Percentiles rank a stretch among this genome's conserved stretches.
Evolutionary conservation across 768 basidiomycete species (phyloP).

Genomic region (Auriscalpium orientale): DNA sequence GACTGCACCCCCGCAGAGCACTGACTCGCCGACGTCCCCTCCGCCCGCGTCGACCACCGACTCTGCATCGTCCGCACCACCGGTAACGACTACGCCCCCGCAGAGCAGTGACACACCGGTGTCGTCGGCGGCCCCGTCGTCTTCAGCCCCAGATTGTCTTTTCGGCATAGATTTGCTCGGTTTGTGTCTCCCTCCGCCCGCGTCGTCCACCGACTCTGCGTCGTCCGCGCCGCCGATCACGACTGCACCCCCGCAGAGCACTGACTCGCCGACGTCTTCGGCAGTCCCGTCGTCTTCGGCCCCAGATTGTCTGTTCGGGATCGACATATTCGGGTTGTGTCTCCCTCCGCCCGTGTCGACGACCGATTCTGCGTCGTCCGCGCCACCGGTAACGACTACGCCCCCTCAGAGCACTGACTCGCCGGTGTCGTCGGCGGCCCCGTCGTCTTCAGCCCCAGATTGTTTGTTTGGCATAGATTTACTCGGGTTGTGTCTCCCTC

Average conservation of each 20-base stretch:
- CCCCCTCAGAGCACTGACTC: too few species aligned
- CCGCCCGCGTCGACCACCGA: not conserved
- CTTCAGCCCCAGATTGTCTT: not conserved
- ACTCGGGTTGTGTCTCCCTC: not conserved
- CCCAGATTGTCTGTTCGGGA: too few species aligned
- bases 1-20: not conserved
- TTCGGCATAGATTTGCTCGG: not conserved
- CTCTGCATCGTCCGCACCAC: not conserved
- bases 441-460: not conserved
- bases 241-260: not conserved
- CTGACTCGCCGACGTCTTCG: too few species aligned
- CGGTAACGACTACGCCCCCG: not conserved
- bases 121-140: not conserved
- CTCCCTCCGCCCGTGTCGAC: too few species aligned
- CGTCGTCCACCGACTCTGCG: not conserved
- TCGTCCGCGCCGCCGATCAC: not conserved
- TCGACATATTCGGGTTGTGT: too few species aligned
- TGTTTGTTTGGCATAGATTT: not conserved
- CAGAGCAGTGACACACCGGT: constrained; percentile 3
- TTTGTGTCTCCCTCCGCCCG: not conserved
- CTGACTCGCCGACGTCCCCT: constrained; percentile 1
- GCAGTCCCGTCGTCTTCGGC: too few species aligned
- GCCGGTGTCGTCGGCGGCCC: not conserved
- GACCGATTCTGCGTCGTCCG: too few species aligned
- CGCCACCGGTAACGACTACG: too few species aligned